Base-by-base conservation (phyloP, 352 stramenopile genomes). In the Globisporangium viniferum region DNA sequence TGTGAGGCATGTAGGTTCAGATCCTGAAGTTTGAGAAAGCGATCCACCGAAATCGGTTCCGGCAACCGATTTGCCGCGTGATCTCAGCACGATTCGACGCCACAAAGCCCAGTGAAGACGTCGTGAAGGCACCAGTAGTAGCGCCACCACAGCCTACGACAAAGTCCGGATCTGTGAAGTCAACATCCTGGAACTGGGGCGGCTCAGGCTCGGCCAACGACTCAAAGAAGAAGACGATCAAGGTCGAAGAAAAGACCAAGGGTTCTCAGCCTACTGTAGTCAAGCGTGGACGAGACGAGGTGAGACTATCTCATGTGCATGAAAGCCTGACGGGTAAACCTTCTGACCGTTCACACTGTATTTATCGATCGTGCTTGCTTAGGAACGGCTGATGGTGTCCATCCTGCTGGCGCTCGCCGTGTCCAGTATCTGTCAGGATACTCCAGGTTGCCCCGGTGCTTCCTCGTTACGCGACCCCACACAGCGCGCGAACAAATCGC, bases 1-100 rank as follows among this genome's bases (percentile, higher is more conserved):
- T n/a, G 7, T 22, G 41, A 15, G 18, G 14, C 4, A 22, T 2
- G 2, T 54, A 80, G 76, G 3, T 76, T 31, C 72, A 84, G 64
- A 55, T 79, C 69, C 66, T 78, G 20, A 92, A 84, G 55, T 67
- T 91, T 49, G 81, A 90, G 29, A 91, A 88, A 63, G 56, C 78
- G 41, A 84, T 91, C 29, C 77, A 87, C 61, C 79, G 81, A 10
- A 81, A 65, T 68, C 77, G 86, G 15, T 94, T 82, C 56, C 77
- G 79, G 10, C 75, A 84, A 44, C 70, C 76, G 5, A 61, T 86
- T 20, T 70, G 82, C 27, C 72, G 69, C 24, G 63, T 64, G 3
- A 72, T 86, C 6, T 70, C 72, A 0, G 49, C 44, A 12, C 70
- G 74, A 22, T 49, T 53, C 27, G 65, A 66, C 10, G 62, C 33